phyloP scores from a whole-genome alignment of 257 asterid species.

The Ajuga chamaepitys region DNA sequence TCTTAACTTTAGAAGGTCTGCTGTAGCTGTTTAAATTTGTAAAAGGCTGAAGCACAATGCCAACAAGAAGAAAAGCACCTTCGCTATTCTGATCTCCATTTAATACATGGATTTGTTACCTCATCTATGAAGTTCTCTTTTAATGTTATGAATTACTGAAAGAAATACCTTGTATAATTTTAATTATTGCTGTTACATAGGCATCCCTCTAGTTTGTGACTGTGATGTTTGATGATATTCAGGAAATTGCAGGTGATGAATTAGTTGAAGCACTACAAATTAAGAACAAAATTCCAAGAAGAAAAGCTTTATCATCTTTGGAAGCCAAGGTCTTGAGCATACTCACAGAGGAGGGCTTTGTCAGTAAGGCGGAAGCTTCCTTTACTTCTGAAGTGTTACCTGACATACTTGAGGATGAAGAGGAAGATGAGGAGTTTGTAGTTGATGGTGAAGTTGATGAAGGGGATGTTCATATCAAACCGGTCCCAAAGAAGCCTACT shows the following conservation, averaged over 20 bases:
- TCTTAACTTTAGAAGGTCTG: no score
- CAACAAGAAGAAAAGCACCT: neutral
- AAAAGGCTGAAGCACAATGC: neutral
- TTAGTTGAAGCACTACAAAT: constrained; percentile 78
- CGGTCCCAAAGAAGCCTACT: constrained; percentile 41
- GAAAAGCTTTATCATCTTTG: constrained; percentile 65
- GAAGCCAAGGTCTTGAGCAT: constrained; percentile 68
- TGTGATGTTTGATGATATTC: constrained; percentile 29
- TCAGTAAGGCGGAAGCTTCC: constrained; percentile 53
- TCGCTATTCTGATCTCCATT: neutral
- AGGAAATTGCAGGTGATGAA: constrained; percentile 94
- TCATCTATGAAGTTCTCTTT: neutral
- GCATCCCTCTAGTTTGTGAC: constrained; percentile 21
- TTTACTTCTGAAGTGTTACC: constrained; percentile 44
- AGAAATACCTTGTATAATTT: neutral
- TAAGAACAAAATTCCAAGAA: constrained; percentile 78
- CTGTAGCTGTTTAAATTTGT: no score
- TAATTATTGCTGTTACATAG: constrained; percentile 5
- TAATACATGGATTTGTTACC: neutral
- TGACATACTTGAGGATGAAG: constrained; percentile 77
- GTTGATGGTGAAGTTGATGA: constrained; percentile 99
- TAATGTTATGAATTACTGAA: neutral
- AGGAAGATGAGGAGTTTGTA: constrained; percentile 91
- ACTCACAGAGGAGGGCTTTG: constrained; percentile 88
- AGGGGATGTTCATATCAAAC: constrained; percentile 94